phyloP scores from a whole-genome alignment of 192 early-diverging fungal genomes.

The Coemansia sp. region DNA sequence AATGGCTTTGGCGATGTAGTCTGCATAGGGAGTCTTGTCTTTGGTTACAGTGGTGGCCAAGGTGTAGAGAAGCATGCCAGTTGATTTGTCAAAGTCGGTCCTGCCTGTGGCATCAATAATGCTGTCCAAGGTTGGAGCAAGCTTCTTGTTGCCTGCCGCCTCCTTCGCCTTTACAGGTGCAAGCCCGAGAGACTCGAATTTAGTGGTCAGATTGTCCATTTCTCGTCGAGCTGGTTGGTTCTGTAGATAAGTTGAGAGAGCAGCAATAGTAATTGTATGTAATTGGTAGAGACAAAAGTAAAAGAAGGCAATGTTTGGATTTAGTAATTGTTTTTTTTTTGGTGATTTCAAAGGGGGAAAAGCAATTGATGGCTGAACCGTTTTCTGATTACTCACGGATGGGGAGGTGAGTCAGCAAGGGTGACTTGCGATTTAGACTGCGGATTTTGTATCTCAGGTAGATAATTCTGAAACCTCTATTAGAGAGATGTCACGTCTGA shows the following conservation, averaged over 20 bases:
- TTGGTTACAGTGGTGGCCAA: slow-evolving; percentile 83
- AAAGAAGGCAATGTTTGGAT: neutral
- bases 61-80: slow-evolving; percentile 80
- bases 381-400: too few relatives aligned
- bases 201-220: slow-evolving; percentile 56
- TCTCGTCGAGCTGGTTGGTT: neutral
- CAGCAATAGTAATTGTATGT: slow-evolving; percentile 8
- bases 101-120: slow-evolving; percentile 70
- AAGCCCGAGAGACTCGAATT: slow-evolving; percentile 88
- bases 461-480: too few relatives aligned
- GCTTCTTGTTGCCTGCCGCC: slow-evolving; percentile 94
- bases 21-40: slow-evolving; percentile 68
- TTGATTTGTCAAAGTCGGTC: slow-evolving; percentile 63
- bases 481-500: too few relatives aligned
- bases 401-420: too few relatives aligned
- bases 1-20: slow-evolving; percentile 83
- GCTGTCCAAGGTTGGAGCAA: slow-evolving; percentile 71
- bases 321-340: too few relatives aligned
- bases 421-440: too few relatives aligned
- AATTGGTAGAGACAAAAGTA: neutral
- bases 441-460: too few relatives aligned
- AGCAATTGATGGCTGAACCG: too few relatives aligned
- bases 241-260: neutral
- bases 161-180: slow-evolving; percentile 90
- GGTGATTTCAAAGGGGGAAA: too few relatives aligned